phyloP scores from a whole-genome alignment of 108 stramenopile species.

The Skeletonema marinoi region DNA sequence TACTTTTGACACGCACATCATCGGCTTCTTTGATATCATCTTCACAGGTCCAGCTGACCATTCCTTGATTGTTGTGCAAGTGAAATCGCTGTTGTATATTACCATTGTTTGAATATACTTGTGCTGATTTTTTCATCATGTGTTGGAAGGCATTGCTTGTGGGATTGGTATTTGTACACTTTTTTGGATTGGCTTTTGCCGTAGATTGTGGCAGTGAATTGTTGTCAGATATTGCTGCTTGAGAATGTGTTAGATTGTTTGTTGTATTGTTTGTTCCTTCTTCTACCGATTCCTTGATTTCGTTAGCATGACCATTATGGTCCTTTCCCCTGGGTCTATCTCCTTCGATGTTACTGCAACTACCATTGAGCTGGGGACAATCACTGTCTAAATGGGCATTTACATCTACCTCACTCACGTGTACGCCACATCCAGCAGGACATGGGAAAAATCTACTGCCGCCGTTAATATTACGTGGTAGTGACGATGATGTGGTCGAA shows the following conservation, averaged over 20 bases:
- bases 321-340: neutral
- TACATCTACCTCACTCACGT: slow-evolving; percentile 39
- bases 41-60: slow-evolving; percentile 26
- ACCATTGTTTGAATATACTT: slow-evolving; percentile 40
- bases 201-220: neutral
- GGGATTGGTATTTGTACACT: neutral
- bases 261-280: neutral
- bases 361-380: neutral
- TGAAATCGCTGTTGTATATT: slow-evolving; percentile 38
- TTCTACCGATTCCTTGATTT: neutral
- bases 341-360: neutral
- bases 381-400: slow-evolving; percentile 49
- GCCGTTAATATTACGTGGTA: neutral
- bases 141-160: slow-evolving; percentile 48
- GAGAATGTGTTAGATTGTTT: neutral
- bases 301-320: neutral
- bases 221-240: slow-evolving; percentile 14
- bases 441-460: slow-evolving; percentile 24
- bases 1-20: neutral
- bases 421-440: slow-evolving; percentile 52
- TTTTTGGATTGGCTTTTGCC: neutral
- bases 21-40: slow-evolving; percentile 30
- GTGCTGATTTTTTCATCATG: slow-evolving; percentile 63
- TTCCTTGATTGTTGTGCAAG: slow-evolving; percentile 38
- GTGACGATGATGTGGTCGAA: neutral